These are phyloP conservation scores for Glarea lozoyensis DNA, from an alignment of 495 filamentous ascomycete genomes.

Conservation along the genomic window DNA sequence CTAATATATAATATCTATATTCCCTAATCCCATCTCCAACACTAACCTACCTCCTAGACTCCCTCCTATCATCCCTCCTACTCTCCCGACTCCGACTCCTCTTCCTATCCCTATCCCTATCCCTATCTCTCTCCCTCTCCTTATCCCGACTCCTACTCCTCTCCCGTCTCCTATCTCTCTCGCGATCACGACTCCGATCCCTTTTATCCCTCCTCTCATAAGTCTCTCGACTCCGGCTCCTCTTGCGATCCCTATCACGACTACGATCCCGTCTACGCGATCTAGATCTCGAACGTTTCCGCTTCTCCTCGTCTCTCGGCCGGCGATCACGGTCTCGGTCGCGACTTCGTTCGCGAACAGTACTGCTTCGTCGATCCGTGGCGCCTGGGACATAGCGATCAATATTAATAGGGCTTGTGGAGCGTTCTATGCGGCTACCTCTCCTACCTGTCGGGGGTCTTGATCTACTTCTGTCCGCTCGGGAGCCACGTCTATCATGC, in stretches of 20 bases:
- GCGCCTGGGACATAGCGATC: conserved; percentile 47
- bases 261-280: neutral
- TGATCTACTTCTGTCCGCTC: conserved; percentile 11
- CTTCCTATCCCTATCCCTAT: conserved; percentile 12
- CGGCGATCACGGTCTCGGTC: conserved; percentile 4
- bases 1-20: too few relatives aligned
- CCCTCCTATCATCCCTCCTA: too few relatives aligned
- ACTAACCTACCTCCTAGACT: too few relatives aligned
- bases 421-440: conserved; percentile 35
- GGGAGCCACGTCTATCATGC: too few relatives aligned
- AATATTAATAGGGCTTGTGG: conserved; percentile 33
- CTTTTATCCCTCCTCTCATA: conserved; percentile 15
- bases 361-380: conserved; percentile 3
- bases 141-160: conserved; percentile 22
- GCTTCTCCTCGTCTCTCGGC: neutral
- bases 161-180: conserved; percentile 16
- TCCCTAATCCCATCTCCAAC: too few relatives aligned
- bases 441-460: conserved; percentile 17
- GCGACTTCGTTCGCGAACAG: conserved; percentile 6
- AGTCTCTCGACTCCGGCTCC: conserved; percentile 21
- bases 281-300: conserved; percentile 7
- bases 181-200: neutral
- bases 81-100: conserved; percentile 23
- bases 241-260: conserved; percentile 8
- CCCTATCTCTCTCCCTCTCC: conserved; percentile 25